Evolutionary conservation across 1,139 yeast species (phyloP).

Genomic region (Lizanozyma gosingica): DNA sequence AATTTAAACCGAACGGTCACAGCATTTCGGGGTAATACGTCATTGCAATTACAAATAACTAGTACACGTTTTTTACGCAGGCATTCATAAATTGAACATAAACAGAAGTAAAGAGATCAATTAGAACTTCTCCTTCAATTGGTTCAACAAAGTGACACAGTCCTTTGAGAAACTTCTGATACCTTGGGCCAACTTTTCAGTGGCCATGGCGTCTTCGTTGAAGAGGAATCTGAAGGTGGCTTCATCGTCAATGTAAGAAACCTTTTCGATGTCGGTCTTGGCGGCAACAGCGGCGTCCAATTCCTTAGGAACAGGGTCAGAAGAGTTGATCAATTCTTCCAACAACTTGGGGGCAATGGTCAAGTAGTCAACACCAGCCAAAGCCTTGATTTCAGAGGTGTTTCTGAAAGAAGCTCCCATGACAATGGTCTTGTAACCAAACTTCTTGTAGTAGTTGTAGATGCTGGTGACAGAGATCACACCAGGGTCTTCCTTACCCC

Average conservation of each 20-base stretch:
- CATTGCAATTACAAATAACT: too few relatives aligned
- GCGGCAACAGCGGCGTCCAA: slow-evolving; percentile 55
- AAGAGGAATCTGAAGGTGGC: slow-evolving; percentile 81
- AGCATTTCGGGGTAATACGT: too few relatives aligned
- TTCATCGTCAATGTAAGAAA: slow-evolving; percentile 77
- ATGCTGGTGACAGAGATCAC: slow-evolving; percentile 80
- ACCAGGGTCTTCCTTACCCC: slow-evolving; percentile 87
- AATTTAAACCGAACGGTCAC: too few relatives aligned
- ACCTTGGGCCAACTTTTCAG: slow-evolving; percentile 97
- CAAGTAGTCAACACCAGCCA: slow-evolving; percentile 95
- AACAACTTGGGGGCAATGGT: slow-evolving; percentile 92
- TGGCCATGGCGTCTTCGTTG: slow-evolving; percentile 97
- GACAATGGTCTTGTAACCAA: slow-evolving; percentile 91
- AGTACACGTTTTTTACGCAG: too few relatives aligned
- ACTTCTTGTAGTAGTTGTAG: slow-evolving; percentile 97
- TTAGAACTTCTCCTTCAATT: slow-evolving; percentile 66
- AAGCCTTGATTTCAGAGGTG: slow-evolving; percentile 89
- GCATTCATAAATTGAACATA: too few relatives aligned
- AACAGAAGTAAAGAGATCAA: too few relatives aligned
- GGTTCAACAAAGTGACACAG: slow-evolving; percentile 72
- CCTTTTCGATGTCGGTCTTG: slow-evolving; percentile 55
- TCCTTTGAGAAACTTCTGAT: slow-evolving; percentile 96
- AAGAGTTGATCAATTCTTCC: slow-evolving; percentile 79
- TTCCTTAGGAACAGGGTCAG: slow-evolving; percentile 69
- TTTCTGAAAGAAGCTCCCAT: slow-evolving; percentile 99